These are phyloP conservation scores for Beauveria australis DNA, from an alignment of 2,329 filamentous ascomycete genomes.

Conservation along the genomic window DNA sequence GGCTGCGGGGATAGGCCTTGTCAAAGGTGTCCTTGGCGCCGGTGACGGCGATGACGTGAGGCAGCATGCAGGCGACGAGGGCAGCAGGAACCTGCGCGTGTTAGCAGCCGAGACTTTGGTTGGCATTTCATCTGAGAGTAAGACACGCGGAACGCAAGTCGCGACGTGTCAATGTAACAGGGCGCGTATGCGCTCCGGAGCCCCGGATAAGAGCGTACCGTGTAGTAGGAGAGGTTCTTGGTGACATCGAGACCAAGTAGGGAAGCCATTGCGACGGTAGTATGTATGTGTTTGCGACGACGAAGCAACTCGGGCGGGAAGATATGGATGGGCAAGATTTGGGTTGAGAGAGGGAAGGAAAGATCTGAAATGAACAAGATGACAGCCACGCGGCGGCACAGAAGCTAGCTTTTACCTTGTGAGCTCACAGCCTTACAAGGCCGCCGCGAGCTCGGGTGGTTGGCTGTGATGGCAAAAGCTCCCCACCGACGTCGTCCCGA, in stretches of 20 bases:
- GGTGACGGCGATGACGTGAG: constrained; percentile 26
- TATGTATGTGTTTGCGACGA: background rate
- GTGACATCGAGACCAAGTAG: constrained; percentile 27
- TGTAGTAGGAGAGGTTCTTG: constrained; percentile 21
- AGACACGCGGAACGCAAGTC: background rate
- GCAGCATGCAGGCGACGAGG: constrained; percentile 26
- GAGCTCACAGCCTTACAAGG: too few relatives aligned
- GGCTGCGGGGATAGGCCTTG: constrained; percentile 29
- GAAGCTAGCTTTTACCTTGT: too few relatives aligned
- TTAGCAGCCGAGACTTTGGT: background rate
- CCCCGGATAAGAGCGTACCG: background rate
- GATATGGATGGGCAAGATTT: background rate
- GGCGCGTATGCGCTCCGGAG: background rate
- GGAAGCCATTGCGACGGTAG: constrained; percentile 17
- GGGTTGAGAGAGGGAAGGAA: background rate
- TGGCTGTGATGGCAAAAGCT: too few relatives aligned
- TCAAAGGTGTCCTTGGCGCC: constrained; percentile 28
- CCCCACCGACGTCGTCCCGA: background rate
- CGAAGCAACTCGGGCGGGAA: background rate
- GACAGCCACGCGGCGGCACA: too few relatives aligned
- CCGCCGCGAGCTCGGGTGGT: too few relatives aligned
- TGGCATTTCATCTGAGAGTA: background rate
- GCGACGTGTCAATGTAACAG: background rate
- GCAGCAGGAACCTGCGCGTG: constrained; percentile 31
- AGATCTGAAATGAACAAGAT: background rate